Evolutionary conservation across 1,284 basidiomycete species (phyloP).

Genomic region (Naganishia albida): DNA sequence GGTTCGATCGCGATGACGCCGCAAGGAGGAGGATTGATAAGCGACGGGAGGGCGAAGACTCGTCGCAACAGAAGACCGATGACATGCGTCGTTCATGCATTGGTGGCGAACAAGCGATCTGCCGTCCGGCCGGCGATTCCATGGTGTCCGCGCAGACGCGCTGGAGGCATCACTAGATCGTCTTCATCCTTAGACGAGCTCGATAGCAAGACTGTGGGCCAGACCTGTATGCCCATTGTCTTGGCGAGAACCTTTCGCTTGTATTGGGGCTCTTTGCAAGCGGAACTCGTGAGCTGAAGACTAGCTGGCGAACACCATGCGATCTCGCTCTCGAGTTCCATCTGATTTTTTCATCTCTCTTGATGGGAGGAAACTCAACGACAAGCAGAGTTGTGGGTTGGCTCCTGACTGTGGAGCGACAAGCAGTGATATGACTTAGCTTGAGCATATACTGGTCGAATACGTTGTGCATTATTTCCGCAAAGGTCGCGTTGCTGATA

Average conservation of each 20-base stretch:
- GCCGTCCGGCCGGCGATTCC: neutral
- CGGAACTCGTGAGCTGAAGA: neutral
- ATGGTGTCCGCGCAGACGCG: neutral
- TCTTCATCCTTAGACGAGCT: neutral
- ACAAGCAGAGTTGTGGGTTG: neutral
- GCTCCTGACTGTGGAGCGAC: neutral
- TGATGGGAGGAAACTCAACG: neutral
- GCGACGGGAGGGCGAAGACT: neutral
- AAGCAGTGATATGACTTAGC: neutral
- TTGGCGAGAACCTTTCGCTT: neutral
- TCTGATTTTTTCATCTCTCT: neutral
- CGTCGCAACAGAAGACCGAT: neutral
- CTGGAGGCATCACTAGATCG: neutral
- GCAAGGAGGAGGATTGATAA: neutral
- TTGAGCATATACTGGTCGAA: neutral
- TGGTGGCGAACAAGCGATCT: neutral
- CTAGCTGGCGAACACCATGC: neutral
- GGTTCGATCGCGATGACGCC: neutral
- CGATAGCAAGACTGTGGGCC: neutral
- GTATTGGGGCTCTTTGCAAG: neutral
- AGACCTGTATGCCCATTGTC: neutral
- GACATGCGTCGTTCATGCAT: neutral
- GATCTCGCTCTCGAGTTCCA: constrained; percentile 1
- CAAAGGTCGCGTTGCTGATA: neutral
- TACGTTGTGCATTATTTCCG: neutral